Evolutionary conservation across 78 protist genomes (phyloP), one percentile per base, ranked within the genome.

Genomic region (slime mould (Dictyostelium discoideum)): DNA sequence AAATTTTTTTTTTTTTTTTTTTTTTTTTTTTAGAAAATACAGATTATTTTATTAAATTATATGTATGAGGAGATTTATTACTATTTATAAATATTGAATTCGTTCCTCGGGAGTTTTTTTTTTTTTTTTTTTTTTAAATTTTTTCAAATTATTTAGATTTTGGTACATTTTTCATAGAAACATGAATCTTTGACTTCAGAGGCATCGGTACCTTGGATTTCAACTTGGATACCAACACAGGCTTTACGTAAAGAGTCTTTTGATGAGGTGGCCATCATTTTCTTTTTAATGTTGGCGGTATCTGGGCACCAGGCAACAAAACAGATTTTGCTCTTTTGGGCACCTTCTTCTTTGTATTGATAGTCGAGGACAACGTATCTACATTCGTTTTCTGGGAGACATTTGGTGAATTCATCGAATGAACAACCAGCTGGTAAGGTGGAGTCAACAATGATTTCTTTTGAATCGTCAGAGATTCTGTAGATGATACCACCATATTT

Each of bases 171-270:
- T 48, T 84, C 95, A 57, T 57, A 9, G 92, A 98, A 96, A 40
- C 20, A 88, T 37, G 65, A 46, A 54, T 69, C 46, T 60, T 88
- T 93, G 80, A 97, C 60, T 84, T 98, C 99, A 60, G 92, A 87
- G 10, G n/a, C 8, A 86, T 96, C 98, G 50, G 98, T 98, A 54
- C 98, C 99, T 96, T 98, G 99, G 97, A 97, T 69, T 96, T 97
- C 99, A 24, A 85, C 77, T 82, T 20, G 78, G 92, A 98, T 93
- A 84, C 99, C 99, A 77, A 89, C 97, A 63, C 97, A 97, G 93
- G 94, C 78, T 97, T 97, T 97, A 65, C 85, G 40, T 80, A 98
- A 65, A 13, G 97, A 92, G 80, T 97, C 99, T 96, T 98, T 98
- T 65, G 98, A 94, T 6, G 98, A 92, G 57, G 99, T 98, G 97